Evolutionary conservation across 176 grass and related monocot genomes (phyloP), one percentile per base, ranked within the genome.

Genomic region (Stipa capillata): DNA sequence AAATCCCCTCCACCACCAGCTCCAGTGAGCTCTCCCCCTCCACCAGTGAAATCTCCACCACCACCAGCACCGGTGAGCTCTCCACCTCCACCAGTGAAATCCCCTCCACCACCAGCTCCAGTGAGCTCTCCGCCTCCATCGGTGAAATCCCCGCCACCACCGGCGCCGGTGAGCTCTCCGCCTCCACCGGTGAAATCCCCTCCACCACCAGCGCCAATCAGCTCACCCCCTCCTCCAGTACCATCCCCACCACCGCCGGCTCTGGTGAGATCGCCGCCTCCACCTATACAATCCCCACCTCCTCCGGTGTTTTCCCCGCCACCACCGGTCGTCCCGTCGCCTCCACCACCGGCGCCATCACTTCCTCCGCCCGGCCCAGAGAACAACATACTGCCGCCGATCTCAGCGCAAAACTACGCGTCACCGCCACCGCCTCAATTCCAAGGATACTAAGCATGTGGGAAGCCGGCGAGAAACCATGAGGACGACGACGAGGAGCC

Each of bases 341-440:
- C 78, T 21, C 72, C 79, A 1, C 62, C 77, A 50, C 70, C 31
- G 8, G n/a, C 32, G 2, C 53, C 29, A 37, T 87, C 78, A 2
- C 23, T 33, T 0, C 58, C 86, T 1, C 80, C 85, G 0, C 69
- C 75, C 7, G 13, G 47, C 0, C 62, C 55, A 4, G 28, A 80
- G 13, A 61, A 80, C n/a, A n/a, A n/a, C 4, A 70, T 84, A 47
- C 41, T 91, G 2, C 89, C 81, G 1, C 89, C 89, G 0, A 72
- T 91, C 81, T 34, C 74, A 23, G 32, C 23, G 1, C 56, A 61
- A 15, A 51, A 69, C 16, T 87, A 91, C 1, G 63, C 71, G 0
- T 87, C 85, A 0, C 89, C 85, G 0, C 85, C 85, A 1, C 89
- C 89, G 2, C 89, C 89, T 17, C 56, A 72, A 17, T 87, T 84